A percentile compares a stretch with the other conserved stretches of the same genome.
Evolutionary conservation across 2,329 filamentous ascomycete species (phyloP).

Genomic region (Paecilomyces formosus): DNA sequence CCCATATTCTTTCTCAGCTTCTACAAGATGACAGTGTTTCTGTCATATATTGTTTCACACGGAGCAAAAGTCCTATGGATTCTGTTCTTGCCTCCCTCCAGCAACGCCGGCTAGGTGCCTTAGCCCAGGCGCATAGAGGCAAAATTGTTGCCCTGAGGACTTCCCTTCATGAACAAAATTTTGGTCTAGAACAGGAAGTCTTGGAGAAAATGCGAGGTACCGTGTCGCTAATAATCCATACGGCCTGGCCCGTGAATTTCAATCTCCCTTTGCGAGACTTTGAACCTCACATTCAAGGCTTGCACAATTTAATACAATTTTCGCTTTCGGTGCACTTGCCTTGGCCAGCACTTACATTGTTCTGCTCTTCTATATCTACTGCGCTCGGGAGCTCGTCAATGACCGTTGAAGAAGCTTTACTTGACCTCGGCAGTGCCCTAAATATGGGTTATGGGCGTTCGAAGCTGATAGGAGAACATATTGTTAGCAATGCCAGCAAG

Average conservation of each 20-base stretch:
- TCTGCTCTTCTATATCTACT: conserved; percentile 47
- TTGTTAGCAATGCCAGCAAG: conserved; percentile 19
- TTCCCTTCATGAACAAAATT: conserved; percentile 29
- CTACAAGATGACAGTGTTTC: conserved; percentile 27
- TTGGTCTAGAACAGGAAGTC: conserved; percentile 33
- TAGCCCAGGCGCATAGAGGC: conserved; percentile 11
- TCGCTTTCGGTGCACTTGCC: conserved; percentile 30
- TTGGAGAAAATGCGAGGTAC: conserved; percentile 32
- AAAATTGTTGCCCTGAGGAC: conserved; percentile 36
- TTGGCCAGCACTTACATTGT: conserved; percentile 32
- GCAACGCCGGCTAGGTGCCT: conserved; percentile 12
- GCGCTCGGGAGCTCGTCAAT: conserved; percentile 11
- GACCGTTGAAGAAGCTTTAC: conserved; percentile 11
- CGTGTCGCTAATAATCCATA: conserved; percentile 43
- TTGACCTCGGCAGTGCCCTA: conserved; percentile 9
- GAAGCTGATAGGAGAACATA: conserved; percentile 23
- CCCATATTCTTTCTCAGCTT: conserved; percentile 32
- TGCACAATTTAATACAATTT: conserved; percentile 41
- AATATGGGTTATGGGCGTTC: conserved; percentile 27
- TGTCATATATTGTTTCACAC: conserved; percentile 31
- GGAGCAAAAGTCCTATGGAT: conserved; percentile 14
- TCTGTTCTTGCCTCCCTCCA: conserved; percentile 15
- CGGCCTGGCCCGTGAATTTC: conserved; percentile 52
- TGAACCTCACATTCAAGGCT: conserved; percentile 37
- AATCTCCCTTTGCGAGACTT: conserved; percentile 43